Evolutionary conservation across 176 grass and related monocot species (phyloP), one percentile per base, ranked within the genome.

Genomic region (Phoenix roebelenii): DNA sequence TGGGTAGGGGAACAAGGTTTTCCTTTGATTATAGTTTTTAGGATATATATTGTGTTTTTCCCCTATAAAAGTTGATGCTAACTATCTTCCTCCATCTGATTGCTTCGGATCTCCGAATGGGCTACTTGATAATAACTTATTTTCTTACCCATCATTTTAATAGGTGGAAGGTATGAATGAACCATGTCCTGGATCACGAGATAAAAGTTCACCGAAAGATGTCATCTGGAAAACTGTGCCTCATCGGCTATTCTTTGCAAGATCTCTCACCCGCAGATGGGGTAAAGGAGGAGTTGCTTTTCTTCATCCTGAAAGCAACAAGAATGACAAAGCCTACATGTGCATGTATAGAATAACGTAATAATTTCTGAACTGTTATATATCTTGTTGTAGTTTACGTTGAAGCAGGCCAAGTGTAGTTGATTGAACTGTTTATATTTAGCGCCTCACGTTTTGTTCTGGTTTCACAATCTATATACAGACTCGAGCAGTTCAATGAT

Each of bases 281-380:
- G 93, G 93, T 57, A 65, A 61, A 59, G 93, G 93, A 52, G 93
- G 93, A 72, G 84, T 81, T 80, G 93, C 87, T 66, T 97, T 82
- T 67, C 84, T 97, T 54, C 72, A 83, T 65, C 93, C 93, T 50
- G 78, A 85, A 74, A 88, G 52, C 30, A 73, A 76, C 77, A 52
- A 75, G 62, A 73, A 55, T n/a, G 84, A 81, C 25, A 83, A 68
- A 52, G 77, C 84, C 30, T 77, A 85, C 71, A 30, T 97, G 57
- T 88, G 76, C 81, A 91, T 97, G 80, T 91, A 97, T 64, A 97
- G 87, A 74, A 88, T 97, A 82, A 91, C 93, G 93, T 97, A 91
- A 44, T 44, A 44, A 44, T 44, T 12, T 44, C 35, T 3, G 10
- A 44, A 44, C 35, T 14, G 35, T 44, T 9, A 10, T 14, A 44